Base-by-base conservation (phyloP, 2,329 filamentous ascomycete genomes). In the Zasmidium cellare region DNA sequence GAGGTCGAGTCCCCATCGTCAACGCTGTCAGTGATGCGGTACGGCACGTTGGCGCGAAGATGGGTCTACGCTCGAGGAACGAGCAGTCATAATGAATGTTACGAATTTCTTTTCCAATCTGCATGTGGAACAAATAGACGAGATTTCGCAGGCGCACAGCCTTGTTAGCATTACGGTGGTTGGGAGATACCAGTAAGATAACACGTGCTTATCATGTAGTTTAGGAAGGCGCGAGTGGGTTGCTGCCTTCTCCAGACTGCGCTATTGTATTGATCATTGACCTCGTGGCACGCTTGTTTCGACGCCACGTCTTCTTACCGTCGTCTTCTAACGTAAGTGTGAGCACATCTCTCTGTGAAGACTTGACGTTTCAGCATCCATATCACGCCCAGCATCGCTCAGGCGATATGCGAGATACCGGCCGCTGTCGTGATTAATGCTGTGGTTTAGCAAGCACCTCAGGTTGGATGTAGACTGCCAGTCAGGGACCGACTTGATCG, bases 1-100 rank as follows among this genome's bases (percentile, higher is more conserved):
- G 38, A 31, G 19, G 23, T 20, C 14, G 31, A 45, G 18, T 61
- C 28, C 58, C 58, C 9, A 56, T 61, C 9, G 55, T 57, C 14
- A 50, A 23, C 22, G 56, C 58, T 9, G 48, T 61, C 19, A 46
- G 22, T 12, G 57, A 47, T 50, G 48, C 49, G 11, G 56, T 44
- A 14, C 35, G 38, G 20, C 11, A 31, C 19, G 20, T 51, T 3
- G 46, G 28, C 16, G 51, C n/a, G 12, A 22, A 52, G 20, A 41
- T 52, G 12, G 20, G 35, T 18, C 35, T 41, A 14, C 35, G 35
- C 6, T 41, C 35, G n/a, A 18, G 3, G 7, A 14, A 18, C 16
- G 35, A 41, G 35, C 35, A 41, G n/a, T n/a, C n/a, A 41, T 18
- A 47, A 47, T 24, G n/a, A 47, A 22, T 19, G 35, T 41, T 18